Evolutionary conservation across 805 yeast genomes (phyloP).

Genomic region (Saccharomycopsis oosterbeekiorum): DNA sequence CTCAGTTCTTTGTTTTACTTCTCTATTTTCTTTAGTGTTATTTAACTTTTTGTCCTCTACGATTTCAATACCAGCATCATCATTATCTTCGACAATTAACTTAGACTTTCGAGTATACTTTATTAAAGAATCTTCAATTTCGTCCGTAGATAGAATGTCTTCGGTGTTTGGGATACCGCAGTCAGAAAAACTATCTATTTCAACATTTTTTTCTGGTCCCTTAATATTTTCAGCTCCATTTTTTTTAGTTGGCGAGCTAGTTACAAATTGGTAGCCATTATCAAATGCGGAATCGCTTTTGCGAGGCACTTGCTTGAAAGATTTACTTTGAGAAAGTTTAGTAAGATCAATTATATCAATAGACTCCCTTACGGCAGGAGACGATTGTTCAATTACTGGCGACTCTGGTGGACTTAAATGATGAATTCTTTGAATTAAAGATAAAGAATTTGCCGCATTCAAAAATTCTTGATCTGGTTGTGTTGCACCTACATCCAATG

Average conservation of each 20-base stretch:
- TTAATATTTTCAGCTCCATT: background rate
- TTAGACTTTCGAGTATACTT: background rate
- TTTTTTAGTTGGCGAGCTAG: background rate
- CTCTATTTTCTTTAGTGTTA: too few relatives aligned
- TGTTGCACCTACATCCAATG: conserved; percentile 13
- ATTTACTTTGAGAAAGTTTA: background rate
- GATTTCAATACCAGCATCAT: background rate
- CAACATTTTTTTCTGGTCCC: background rate
- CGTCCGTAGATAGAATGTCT: background rate
- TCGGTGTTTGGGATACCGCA: background rate
- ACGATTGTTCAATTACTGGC: conserved; percentile 21
- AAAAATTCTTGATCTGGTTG: background rate
- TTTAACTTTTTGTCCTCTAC: background rate
- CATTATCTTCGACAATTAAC: background rate
- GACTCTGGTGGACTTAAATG: conserved; percentile 7
- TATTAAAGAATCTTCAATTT: background rate
- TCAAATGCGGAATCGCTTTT: background rate
- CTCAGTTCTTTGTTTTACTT: background rate
- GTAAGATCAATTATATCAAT: conserved; percentile 14
- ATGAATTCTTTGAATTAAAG: background rate
- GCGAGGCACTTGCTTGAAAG: background rate
- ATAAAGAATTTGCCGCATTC: background rate
- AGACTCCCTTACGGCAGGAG: conserved; percentile 21
- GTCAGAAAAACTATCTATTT: background rate
- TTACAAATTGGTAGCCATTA: background rate